A percentile compares a stretch with the other conserved stretches of the same genome.
Conservation (phyloP, 495 filamentous ascomycete species). For the Talaromyces liani region DNA sequence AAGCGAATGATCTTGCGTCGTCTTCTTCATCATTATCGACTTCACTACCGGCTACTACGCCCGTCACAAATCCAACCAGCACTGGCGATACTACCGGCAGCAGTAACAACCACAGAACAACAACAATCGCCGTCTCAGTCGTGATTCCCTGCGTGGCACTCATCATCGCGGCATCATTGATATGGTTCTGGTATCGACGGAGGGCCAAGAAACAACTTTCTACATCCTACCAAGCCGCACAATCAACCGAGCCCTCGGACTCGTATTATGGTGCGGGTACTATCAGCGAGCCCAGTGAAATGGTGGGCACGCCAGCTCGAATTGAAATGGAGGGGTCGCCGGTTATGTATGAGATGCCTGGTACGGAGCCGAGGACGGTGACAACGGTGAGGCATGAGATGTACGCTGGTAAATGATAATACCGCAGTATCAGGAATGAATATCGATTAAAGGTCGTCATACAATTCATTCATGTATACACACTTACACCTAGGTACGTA, state of each 20-base stretch:
- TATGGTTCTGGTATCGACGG: constrained; percentile 5
- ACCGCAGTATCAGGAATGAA: no score
- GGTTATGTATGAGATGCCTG: not conserved
- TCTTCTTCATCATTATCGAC: not conserved
- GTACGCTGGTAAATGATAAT: not conserved
- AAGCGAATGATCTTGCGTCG: not conserved
- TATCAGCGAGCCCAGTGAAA: not conserved
- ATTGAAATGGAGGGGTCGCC: not conserved
- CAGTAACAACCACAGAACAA: not conserved
- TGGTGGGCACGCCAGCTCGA: not conserved
- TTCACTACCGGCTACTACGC: not conserved
- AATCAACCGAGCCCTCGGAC: not conserved
- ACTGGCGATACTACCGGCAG: not conserved
- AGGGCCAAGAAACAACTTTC: not conserved
- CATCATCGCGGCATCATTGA: not conserved
- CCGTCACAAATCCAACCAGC: not conserved
- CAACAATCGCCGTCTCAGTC: constrained; percentile 4
- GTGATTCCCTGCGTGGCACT: not conserved
- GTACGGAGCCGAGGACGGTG: not conserved
- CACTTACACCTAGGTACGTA: no score
- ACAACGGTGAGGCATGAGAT: not conserved
- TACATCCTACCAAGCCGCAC: not conserved
- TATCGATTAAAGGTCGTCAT: no score
- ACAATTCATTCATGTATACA: no score
- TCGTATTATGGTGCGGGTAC: not conserved